Base-by-base conservation (phyloP, 139 green algal genomes). In the Closterium sp. region DNA sequence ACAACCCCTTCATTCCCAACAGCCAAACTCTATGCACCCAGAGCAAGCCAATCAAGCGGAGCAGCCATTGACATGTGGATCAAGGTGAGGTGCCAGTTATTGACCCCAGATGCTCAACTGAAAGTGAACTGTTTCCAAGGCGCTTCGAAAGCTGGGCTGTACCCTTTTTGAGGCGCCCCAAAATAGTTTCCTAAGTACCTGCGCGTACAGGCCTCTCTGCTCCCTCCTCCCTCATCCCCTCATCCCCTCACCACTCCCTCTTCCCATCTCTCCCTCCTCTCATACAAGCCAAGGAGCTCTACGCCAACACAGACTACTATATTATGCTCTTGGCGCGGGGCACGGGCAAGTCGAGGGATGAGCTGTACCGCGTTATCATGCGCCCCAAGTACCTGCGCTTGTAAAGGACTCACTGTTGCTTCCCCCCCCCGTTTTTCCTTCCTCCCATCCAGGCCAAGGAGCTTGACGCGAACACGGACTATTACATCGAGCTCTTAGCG, bases 51-150 rank as follows among this genome's bases (percentile, higher is more conserved):
- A 95, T 94, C 92, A 70, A 92, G 92, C 50, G 92, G 96, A 88
- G 95, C 89, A 62, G 93, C 95, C 24, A 94, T 86, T 42, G 96
- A 98, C 94, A 96, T 98, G 88, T 97, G 97, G 96, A 98, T 98
- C 95, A 97, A 97, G 94, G 97, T 94, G 85, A 88, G 90, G 7
- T 27, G 42, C n/a, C n/a, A n/a, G n/a, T n/a, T n/a, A n/a, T n/a
- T n/a, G n/a, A n/a, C n/a, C n/a, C n/a, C n/a, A n/a, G n/a, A n/a
- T n/a, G n/a, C n/a, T n/a, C n/a, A n/a, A n/a, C n/a, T n/a, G n/a
- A n/a, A n/a, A n/a, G n/a, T n/a, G n/a, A n/a, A n/a, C n/a, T n/a
- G n/a, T n/a, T n/a, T n/a, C n/a, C n/a, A n/a, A n/a, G n/a, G n/a
- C n/a, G n/a, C n/a, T n/a, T n/a, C n/a, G n/a, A n/a, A n/a, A n/a